Conservation (phyloP, 345 rosid species). For the Barbarea vulgaris region DNA sequence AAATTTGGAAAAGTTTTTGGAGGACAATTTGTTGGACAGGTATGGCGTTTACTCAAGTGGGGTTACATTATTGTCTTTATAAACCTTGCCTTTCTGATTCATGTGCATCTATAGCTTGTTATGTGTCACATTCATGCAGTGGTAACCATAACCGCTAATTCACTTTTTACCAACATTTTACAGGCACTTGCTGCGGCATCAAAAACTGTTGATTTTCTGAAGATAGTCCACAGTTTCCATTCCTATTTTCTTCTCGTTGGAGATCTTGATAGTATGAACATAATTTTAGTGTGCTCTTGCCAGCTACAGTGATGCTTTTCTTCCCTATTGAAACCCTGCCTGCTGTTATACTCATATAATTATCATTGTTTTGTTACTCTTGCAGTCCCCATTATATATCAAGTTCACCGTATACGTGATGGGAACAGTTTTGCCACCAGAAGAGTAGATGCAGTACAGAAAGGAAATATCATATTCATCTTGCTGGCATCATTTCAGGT, state of each 20-base stretch:
- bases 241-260: constrained; percentile 90
- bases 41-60: constrained; percentile 19
- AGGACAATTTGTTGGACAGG: constrained; percentile 97
- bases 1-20: constrained; percentile 92
- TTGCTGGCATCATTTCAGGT: constrained; percentile 96
- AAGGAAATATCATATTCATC: constrained; percentile 78
- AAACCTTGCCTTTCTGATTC: background rate
- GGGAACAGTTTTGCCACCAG: constrained; percentile 93
- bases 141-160: background rate
- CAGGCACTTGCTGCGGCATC: constrained; percentile 98
- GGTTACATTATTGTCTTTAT: background rate
- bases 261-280: constrained; percentile 72
- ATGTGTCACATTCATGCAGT: background rate
- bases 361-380: constrained; percentile 18
- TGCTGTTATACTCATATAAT: constrained; percentile 17
- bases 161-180: constrained; percentile 20
- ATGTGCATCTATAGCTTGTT: constrained; percentile 3
- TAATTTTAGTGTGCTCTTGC: constrained; percentile 5
- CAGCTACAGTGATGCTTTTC: constrained; percentile 16
- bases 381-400: constrained; percentile 83
- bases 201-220: constrained; percentile 92
- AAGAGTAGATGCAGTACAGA: constrained; percentile 89
- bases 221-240: constrained; percentile 90
- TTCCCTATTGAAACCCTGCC: constrained; percentile 4
- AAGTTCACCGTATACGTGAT: constrained; percentile 84